phyloP scores from a whole-genome alignment of 768 basidiomycete species.

The Termitomyces sp. region DNA sequence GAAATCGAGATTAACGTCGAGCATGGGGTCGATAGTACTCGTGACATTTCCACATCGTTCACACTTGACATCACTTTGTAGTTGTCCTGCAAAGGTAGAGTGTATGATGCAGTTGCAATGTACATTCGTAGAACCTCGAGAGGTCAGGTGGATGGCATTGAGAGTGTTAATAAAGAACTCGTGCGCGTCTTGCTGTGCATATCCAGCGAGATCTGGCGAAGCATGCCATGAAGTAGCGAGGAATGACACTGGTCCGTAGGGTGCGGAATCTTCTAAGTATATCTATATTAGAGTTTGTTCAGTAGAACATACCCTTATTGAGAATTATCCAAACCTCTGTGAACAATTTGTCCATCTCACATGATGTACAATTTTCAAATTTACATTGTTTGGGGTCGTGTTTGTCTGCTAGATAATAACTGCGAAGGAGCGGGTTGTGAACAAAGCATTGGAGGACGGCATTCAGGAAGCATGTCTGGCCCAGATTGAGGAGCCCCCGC shows the following conservation, averaged over 20 bases:
- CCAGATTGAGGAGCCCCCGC: constrained; percentile 83
- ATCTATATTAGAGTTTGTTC: constrained; percentile 29
- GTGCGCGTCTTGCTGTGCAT: constrained; percentile 94
- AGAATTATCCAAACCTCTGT: constrained; percentile 47
- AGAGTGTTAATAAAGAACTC: constrained; percentile 80
- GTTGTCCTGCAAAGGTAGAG: constrained; percentile 78
- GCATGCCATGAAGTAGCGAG: constrained; percentile 81
- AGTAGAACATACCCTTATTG: background rate
- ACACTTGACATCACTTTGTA: constrained; percentile 89
- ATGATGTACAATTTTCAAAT: constrained; percentile 73
- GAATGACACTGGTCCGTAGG: constrained; percentile 81
- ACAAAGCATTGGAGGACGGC: constrained; percentile 86
- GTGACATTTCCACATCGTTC: constrained; percentile 78
- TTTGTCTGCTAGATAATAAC: constrained; percentile 87
- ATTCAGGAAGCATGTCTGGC: constrained; percentile 93
- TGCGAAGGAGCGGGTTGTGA: constrained; percentile 85
- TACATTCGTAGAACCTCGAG: constrained; percentile 67
- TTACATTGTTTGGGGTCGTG: constrained; percentile 77
- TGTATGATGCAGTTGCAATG: constrained; percentile 91
- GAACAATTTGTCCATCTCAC: constrained; percentile 90
- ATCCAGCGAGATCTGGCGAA: constrained; percentile 79
- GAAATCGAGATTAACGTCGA: constrained; percentile 88
- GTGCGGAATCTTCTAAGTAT: constrained; percentile 50
- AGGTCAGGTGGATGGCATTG: constrained; percentile 82
- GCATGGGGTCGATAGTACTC: constrained; percentile 80